phyloP scores from a whole-genome alignment of 2,329 filamentous ascomycete species.

The Phyllosticta citribraziliensis region DNA sequence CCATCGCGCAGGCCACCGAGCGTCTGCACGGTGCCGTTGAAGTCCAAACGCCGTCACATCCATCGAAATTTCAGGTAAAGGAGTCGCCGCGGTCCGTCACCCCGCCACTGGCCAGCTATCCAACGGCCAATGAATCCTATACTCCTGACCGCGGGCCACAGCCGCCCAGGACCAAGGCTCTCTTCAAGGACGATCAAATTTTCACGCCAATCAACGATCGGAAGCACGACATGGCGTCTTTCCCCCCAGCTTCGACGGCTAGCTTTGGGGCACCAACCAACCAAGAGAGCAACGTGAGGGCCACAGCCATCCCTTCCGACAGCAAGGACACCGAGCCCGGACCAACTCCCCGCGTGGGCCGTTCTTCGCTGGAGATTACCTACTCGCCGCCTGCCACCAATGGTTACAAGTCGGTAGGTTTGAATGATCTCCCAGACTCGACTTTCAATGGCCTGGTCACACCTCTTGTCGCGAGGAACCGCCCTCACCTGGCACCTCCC shows the following conservation, averaged over 20 bases:
- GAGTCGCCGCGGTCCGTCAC: constrained; percentile 36
- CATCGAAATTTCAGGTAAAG: constrained; percentile 22
- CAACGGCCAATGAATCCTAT: constrained; percentile 41
- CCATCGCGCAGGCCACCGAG: constrained; percentile 38
- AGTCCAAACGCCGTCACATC: constrained; percentile 5
- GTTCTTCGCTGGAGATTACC: constrained; percentile 1
- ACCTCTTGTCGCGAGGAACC: constrained; percentile 61
- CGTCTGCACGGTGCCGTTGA: constrained; percentile 33
- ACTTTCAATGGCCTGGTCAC: constrained; percentile 41
- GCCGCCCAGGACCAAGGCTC: constrained; percentile 14
- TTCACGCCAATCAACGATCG: constrained; percentile 15
- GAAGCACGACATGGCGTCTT: constrained; percentile 20
- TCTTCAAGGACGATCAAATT: constrained; percentile 12
- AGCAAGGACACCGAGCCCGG: constrained; percentile 5
- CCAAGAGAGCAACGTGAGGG: constrained; percentile 1
- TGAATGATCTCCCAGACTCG: constrained; percentile 5
- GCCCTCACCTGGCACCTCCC: constrained; percentile 66
- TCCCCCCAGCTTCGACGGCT: constrained; percentile 10
- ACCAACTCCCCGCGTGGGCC: not conserved
- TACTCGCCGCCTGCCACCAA: constrained; percentile 7
- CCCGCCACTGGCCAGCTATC: constrained; percentile 38
- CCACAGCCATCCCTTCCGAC: not conserved
- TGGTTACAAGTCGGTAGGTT: constrained; percentile 4
- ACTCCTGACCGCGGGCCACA: constrained; percentile 45
- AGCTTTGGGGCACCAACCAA: constrained; percentile 4